Conservation (phyloP, 2,329 filamentous ascomycete species). For the Botrytis fabae region DNA sequence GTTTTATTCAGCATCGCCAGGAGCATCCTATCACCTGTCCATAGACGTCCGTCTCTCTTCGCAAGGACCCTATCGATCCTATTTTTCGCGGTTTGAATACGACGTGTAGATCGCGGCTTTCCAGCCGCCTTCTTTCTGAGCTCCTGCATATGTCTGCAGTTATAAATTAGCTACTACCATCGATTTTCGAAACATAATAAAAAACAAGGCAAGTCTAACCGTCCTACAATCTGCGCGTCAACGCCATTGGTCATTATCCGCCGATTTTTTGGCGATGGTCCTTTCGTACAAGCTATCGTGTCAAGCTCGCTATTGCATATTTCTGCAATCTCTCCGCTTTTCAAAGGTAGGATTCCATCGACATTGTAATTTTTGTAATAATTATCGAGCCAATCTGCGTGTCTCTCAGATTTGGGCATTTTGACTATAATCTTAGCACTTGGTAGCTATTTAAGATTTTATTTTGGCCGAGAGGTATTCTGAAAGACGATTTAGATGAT, state of each 20-base stretch:
- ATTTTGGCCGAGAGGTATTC: background rate
- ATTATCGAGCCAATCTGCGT: background rate
- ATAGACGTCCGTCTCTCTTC: background rate
- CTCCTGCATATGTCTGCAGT: background rate
- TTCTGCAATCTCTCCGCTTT: background rate
- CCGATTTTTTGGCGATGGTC: background rate
- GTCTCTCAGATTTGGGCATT: background rate
- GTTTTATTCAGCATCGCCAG: background rate
- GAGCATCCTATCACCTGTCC: slow-evolving; percentile 8
- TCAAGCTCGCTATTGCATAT: background rate
- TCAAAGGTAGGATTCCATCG: background rate
- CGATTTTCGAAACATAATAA: no score
- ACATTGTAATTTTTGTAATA: background rate
- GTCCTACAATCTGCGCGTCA: background rate
- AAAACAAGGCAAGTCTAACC: background rate
- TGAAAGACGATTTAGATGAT: background rate
- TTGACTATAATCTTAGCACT: background rate
- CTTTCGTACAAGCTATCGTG: background rate
- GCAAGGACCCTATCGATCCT: background rate
- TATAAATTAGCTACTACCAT: background rate
- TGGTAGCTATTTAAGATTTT: background rate
- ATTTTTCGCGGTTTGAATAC: no score
- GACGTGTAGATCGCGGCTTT: slow-evolving; percentile 1
- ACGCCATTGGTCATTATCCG: background rate
- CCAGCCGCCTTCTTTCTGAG: background rate